Evolutionary conservation across 768 basidiomycete species (phyloP).

Genomic region (Chiua virens): DNA sequence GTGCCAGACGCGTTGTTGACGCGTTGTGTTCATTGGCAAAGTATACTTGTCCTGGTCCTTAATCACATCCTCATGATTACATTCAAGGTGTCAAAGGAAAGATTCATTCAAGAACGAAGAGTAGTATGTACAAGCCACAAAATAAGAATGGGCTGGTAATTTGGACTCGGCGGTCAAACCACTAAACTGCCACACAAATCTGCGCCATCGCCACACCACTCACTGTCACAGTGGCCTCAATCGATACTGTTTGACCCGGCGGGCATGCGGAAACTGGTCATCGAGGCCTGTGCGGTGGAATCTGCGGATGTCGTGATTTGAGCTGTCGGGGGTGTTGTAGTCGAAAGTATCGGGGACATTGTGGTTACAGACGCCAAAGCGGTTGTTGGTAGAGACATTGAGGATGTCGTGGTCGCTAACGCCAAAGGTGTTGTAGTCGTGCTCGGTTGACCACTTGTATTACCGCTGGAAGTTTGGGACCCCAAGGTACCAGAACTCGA

Average conservation of each 20-base stretch:
- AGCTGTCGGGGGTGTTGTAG: background rate
- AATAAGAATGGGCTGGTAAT: background rate
- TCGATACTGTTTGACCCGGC: conserved; percentile 10
- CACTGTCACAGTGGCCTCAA: background rate
- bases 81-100: background rate
- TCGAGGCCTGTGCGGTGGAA: background rate
- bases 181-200: conserved; percentile 15
- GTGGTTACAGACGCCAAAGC: background rate
- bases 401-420: background rate
- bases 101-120: conserved; percentile 6
- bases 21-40: background rate
- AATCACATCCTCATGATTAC: no score
- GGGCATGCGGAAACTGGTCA: conserved; percentile 6
- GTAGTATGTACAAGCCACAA: conserved; percentile 18
- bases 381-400: background rate
- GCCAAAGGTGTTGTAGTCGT: background rate
- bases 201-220: background rate
- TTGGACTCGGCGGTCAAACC: background rate
- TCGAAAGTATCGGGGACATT: background rate
- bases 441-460: background rate
- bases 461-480: background rate
- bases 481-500: background rate
- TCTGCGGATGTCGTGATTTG: background rate
- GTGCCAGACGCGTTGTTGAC: conserved; percentile 9
- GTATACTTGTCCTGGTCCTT: no score